Evolutionary conservation across 1,139 yeast species (phyloP), one percentile per base, ranked within the genome.

Genomic region (Pichia inconspicua): DNA sequence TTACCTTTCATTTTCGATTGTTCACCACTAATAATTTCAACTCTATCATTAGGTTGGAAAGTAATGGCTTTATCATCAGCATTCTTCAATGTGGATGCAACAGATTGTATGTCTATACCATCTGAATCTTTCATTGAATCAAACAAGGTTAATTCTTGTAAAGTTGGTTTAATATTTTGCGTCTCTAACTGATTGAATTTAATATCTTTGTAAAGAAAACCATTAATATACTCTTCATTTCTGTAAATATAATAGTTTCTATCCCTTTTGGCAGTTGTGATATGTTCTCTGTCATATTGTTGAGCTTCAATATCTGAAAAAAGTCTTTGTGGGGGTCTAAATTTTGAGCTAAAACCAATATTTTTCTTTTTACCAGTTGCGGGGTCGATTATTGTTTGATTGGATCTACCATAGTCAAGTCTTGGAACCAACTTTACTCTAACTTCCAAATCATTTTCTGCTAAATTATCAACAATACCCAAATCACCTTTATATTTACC

Each of bases 391-490:
- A 43, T 32, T 14, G 54, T 53, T 34, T 57, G 61, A n/a, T 56
- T 47, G 48, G 80, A 73, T 61, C 79, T 80, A 54, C 95, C 95
- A 65, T 92, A 92, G 65, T 92, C 97, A 52, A 92, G 70, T 60
- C 98, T 79, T 37, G 98, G 98, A 25, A 92, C 95, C 53, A 94
- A 74, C 62, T 88, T 88, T 60, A 95, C 80, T 61, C 95, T 78
- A 25, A 89, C 97, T 64, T 90, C 97, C 56, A 94, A 75, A 47
- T 96, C 97, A 63, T 88, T 90, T 63, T 92, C 97, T 49, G 95
- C 86, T 55, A 94, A 76, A 62, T 90, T 89, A 60, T 89, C 96
- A 49, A 92, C 96, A 49, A 88, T 78, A 22, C 97, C 98, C 55
- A 92, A 74, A 66, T 92, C 98, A 39, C 94, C 94, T 62, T 86